Percentiles rank a stretch among this genome's conserved stretches.
phyloP scores from a whole-genome alignment of 371 early-diverging fungal genomes.

The Chytridium lagenaria region DNA sequence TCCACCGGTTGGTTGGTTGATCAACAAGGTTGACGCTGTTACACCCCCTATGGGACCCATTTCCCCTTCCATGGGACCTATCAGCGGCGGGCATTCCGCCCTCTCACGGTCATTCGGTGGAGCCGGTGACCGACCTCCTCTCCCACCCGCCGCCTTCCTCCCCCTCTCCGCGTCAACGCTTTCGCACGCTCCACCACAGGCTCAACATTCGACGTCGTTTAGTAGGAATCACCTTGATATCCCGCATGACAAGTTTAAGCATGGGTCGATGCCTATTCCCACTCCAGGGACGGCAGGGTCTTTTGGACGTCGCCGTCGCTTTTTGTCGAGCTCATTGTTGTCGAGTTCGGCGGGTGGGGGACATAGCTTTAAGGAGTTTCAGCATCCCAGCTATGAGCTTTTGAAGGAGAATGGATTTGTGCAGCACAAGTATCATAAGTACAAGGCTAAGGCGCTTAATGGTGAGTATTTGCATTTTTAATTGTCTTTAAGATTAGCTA shows the following conservation, averaged over 20 bases:
- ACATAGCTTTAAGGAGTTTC: slow-evolving; percentile 75
- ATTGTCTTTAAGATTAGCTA: not conserved
- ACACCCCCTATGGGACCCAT: slow-evolving; percentile 27
- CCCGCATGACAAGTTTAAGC: not conserved
- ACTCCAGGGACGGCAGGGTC: not conserved
- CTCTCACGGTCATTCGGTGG: slow-evolving; percentile 1
- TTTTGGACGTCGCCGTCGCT: not conserved
- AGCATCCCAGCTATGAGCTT: slow-evolving; percentile 94
- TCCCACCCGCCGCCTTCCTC: slow-evolving; percentile 6
- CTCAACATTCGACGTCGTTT: not conserved
- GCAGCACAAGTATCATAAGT: slow-evolving; percentile 95
- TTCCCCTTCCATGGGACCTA: not conserved
- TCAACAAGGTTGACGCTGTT: slow-evolving; percentile 44
- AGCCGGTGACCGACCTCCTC: slow-evolving; percentile 10
- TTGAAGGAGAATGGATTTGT: slow-evolving; percentile 93
- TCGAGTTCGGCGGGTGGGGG: slow-evolving; percentile 20
- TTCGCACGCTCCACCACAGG: not conserved
- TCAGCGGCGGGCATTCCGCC: slow-evolving; percentile 17
- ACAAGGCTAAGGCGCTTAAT: slow-evolving; percentile 90
- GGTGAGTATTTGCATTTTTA: slow-evolving; percentile 34
- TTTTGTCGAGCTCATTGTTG: not conserved
- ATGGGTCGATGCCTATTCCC: not conserved
- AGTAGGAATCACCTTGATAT: not conserved
- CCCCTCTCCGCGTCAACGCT: not conserved
- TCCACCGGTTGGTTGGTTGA: slow-evolving; percentile 89